These are phyloP conservation scores for Silene conica DNA, from an alignment of 148 eudicot genomes.

Conservation along the genomic window DNA sequence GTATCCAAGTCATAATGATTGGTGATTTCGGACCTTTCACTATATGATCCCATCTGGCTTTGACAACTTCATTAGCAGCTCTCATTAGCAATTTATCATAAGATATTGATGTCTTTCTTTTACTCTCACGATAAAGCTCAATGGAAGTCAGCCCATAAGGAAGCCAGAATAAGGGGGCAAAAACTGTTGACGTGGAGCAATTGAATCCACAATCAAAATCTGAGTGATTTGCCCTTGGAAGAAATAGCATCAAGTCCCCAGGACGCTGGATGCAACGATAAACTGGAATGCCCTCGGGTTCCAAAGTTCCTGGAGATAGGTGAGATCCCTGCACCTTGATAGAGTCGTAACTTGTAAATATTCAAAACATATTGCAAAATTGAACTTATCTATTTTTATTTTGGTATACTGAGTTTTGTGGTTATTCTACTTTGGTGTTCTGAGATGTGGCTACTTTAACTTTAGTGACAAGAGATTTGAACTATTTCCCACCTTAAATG, in stretches of 20 bases:
- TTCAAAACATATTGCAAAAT: not conserved
- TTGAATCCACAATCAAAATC: slow-evolving; percentile 74
- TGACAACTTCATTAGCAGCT: slow-evolving; percentile 62
- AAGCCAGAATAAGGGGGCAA: slow-evolving; percentile 85
- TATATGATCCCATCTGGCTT: slow-evolving; percentile 43
- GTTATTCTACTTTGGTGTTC: too few relatives aligned
- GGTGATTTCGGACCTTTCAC: slow-evolving; percentile 24
- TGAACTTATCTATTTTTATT: too few relatives aligned
- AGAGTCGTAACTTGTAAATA: not conserved
- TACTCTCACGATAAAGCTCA: slow-evolving; percentile 50
- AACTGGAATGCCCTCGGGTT: slow-evolving; percentile 64
- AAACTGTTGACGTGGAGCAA: slow-evolving; percentile 45
- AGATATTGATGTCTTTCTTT: slow-evolving; percentile 58
- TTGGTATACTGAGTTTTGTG: not conserved
- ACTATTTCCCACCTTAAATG: too few relatives aligned
- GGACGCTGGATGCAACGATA: slow-evolving; percentile 68
- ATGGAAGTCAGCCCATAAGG: slow-evolving; percentile 54
- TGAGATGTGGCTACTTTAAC: too few relatives aligned
- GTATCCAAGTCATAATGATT: slow-evolving; percentile 38
- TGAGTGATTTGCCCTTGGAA: slow-evolving; percentile 67
- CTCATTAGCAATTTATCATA: slow-evolving; percentile 59
- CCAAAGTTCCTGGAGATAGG: slow-evolving; percentile 51
- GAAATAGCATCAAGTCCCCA: slow-evolving; percentile 50
- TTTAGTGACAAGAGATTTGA: too few relatives aligned
- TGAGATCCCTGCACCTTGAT: slow-evolving; percentile 44